Evolutionary conservation across 768 basidiomycete species (phyloP), one percentile per base, ranked within the genome.

Genomic region (Trametes sanguinea): DNA sequence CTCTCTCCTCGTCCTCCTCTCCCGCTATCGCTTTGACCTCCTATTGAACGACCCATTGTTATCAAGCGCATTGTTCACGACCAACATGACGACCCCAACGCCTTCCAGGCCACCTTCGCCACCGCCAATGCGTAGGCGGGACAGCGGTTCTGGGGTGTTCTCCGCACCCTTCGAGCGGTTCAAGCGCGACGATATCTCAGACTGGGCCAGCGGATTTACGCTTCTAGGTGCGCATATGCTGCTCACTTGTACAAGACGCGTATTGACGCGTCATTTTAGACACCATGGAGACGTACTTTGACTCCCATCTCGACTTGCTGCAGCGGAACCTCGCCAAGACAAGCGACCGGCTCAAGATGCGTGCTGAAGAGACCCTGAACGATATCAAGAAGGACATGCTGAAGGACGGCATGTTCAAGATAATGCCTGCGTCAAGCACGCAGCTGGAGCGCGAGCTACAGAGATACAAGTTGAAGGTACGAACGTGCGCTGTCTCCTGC

Each of bases 241-340:
- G 7, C 4, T 53, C 42, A 35, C 27, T 14, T 17, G 22, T 32
- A 29, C 32, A 13, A 16, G 40, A 29, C 42, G 62, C 51, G 48
- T 42, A 53, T 42, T 60, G 56, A 64, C 52, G 62, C 53, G 56
- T 52, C 52, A 27, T 8, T 30, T 27, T 69, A 95, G 95, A 97
- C 75, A 96, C 95, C 8, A 79, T 95, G 73, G 95, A 97, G 76
- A 97, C 95, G 0, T 97, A 90, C 71, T 96, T 95, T 72, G 94
- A 98, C 77, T 94, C 94, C 1, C 88, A 91, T 72, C 78, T 92
- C 64, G 91, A 92, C 72, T 80, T 93, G 14, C 75, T 92, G 3
- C 91, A 96, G 73, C 86, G 95, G 44, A 86, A 86, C 60, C 81
- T 96, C 32, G 89, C 92, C 74, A 95, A 90, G 59, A 94, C 94